Evolutionary conservation across 306 rosid species (phyloP).

Genomic region (Pterocarpus macrocarpus): DNA sequence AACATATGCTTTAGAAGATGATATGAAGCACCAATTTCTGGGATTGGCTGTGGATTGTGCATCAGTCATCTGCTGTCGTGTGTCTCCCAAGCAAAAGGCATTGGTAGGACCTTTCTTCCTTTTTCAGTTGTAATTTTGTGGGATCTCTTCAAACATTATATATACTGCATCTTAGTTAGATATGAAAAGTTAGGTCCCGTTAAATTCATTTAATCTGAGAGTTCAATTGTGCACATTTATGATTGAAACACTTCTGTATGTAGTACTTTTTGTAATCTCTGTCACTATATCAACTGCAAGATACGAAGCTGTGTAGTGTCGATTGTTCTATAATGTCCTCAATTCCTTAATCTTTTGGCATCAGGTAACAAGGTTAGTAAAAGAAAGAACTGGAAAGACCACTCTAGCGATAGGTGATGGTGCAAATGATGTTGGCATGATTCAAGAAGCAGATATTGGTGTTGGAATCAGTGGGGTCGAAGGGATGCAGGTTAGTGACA

Average conservation of each 20-base stretch:
- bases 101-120: conserved; percentile 63
- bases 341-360: conserved; percentile 43
- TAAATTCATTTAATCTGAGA: conserved; percentile 38
- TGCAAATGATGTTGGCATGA: conserved; percentile 99
- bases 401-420: conserved; percentile 99
- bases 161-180: conserved; percentile 32
- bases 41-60: conserved; percentile 96
- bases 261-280: conserved; percentile 22
- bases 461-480: conserved; percentile 99
- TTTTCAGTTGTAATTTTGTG: conserved; percentile 24
- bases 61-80: conserved; percentile 97
- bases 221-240: conserved; percentile 33
- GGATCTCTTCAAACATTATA: conserved; percentile 8
- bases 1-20: conserved; percentile 80
- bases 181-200: conserved; percentile 26
- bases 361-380: conserved; percentile 94
- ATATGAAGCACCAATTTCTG: conserved; percentile 83
- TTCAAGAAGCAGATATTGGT: conserved; percentile 99
- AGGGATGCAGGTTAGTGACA: conserved; percentile 98
- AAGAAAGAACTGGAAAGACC: conserved; percentile 88
- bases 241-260: conserved; percentile 22
- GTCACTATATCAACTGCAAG: conserved; percentile 16
- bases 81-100: conserved; percentile 98
- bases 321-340: conserved; percentile 23
- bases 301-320: conserved; percentile 29